phyloP scores from a whole-genome alignment of 768 basidiomycete genomes.

The Russula compacta region DNA sequence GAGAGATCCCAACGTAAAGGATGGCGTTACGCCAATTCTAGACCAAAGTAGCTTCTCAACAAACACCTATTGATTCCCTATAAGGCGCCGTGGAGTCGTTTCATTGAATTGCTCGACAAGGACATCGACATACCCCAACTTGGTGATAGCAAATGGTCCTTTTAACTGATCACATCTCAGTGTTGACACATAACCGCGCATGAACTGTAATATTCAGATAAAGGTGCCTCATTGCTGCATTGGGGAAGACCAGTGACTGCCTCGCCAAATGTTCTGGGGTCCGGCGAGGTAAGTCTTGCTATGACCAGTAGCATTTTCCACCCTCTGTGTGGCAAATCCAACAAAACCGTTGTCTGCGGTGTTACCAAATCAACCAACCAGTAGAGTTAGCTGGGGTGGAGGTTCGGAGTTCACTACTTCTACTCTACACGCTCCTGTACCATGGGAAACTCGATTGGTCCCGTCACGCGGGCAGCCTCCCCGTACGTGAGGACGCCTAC shows the following conservation, averaged over 20 bases:
- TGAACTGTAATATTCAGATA: too few species aligned
- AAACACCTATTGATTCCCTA: background rate
- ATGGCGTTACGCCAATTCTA: background rate
- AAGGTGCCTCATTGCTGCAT: too few species aligned
- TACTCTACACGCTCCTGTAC: slow-evolving; percentile 19
- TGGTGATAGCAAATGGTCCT: background rate
- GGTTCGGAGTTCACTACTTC: background rate
- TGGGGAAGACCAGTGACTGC: background rate
- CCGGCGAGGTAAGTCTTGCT: background rate
- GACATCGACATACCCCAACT: background rate
- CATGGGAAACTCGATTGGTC: slow-evolving; percentile 30
- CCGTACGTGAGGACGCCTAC: slow-evolving; percentile 75
- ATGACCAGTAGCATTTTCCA: background rate
- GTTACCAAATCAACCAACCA: background rate
- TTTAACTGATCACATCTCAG: too few species aligned
- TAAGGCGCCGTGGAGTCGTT: background rate
- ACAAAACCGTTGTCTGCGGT: background rate
- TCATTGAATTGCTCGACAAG: background rate
- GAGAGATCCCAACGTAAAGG: too few species aligned
- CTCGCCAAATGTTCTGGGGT: background rate
- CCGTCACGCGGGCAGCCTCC: slow-evolving; percentile 45
- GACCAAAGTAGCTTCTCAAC: background rate
- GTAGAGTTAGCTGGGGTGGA: background rate
- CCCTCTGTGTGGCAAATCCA: background rate
- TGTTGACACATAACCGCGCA: too few species aligned